Conservation (phyloP, 1,139 yeast genomes). For the Diutina siamensis region DNA sequence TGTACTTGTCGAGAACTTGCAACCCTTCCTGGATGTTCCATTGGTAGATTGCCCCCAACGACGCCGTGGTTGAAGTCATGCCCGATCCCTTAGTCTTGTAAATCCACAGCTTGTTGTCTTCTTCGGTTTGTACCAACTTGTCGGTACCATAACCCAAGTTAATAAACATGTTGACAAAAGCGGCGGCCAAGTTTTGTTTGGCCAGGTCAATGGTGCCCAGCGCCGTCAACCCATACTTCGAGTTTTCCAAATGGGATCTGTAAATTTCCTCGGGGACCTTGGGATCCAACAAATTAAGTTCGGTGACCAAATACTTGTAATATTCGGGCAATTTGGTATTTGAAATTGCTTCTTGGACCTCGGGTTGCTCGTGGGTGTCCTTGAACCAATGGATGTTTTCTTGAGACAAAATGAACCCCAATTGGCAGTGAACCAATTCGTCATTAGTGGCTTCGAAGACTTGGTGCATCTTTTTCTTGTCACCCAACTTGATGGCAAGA, state of each 20-base stretch:
- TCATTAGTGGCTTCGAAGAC: constrained; percentile 74
- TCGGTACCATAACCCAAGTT: constrained; percentile 88
- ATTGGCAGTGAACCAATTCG: constrained; percentile 67
- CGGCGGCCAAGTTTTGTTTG: constrained; percentile 89
- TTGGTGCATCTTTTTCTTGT: constrained; percentile 61
- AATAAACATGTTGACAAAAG: constrained; percentile 84
- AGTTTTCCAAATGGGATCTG: constrained; percentile 76
- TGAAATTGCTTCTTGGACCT: constrained; percentile 77
- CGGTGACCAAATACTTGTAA: constrained; percentile 71
- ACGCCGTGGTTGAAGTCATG: constrained; percentile 89
- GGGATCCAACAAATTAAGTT: constrained; percentile 78
- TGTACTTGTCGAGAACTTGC: constrained; percentile 78
- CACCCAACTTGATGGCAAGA: constrained; percentile 81
- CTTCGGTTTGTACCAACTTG: constrained; percentile 64
- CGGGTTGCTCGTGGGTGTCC: constrained; percentile 52
- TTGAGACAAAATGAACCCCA: constrained; percentile 80
- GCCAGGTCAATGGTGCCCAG: constrained; percentile 80
- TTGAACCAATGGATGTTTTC: constrained; percentile 68
- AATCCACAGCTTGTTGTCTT: constrained; percentile 73
- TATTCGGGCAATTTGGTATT: constrained; percentile 72
- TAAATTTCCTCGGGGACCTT: constrained; percentile 93
- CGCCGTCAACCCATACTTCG: constrained; percentile 44
- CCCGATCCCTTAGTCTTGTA: constrained; percentile 89
- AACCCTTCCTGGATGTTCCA: constrained; percentile 91
- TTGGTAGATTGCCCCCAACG: constrained; percentile 79